Percentiles rank a stretch among this genome's conserved stretches.
These are phyloP conservation scores for Mycoemilia scoparia DNA, from an alignment of 192 early-diverging fungal genomes.

Conservation along the genomic window DNA sequence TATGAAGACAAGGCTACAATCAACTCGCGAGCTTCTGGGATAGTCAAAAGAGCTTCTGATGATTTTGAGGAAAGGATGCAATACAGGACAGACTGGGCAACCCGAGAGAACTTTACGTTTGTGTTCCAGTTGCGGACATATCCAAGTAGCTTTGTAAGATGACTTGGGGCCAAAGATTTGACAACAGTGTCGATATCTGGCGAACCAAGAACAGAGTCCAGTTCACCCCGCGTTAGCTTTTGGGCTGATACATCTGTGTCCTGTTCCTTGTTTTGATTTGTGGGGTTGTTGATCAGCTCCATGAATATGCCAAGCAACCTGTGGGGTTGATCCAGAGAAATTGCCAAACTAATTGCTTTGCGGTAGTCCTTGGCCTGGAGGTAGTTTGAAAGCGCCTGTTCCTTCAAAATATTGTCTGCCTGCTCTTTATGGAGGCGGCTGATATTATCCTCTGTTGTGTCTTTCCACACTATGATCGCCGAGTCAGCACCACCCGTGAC, in stretches of 20 bases:
- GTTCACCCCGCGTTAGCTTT: not conserved
- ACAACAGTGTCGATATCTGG: constrained; percentile 51
- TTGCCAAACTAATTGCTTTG: constrained; percentile 72
- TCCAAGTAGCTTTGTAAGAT: constrained; percentile 59
- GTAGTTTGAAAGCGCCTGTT: constrained; percentile 83
- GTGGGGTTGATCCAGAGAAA: constrained; percentile 80
- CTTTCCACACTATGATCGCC: constrained; percentile 80
- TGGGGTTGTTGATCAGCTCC: constrained; percentile 31
- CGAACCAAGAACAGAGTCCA: constrained; percentile 11
- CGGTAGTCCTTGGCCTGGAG: constrained; percentile 76
- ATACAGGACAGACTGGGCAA: constrained; percentile 69
- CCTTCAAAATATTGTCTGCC: constrained; percentile 48
- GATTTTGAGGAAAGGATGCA: constrained; percentile 48
- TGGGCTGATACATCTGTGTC: not conserved
- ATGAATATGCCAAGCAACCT: constrained; percentile 56
- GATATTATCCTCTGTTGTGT: constrained; percentile 69
- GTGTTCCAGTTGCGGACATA: constrained; percentile 96
- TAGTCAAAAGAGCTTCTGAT: constrained; percentile 45
- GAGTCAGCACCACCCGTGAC: constrained; percentile 86
- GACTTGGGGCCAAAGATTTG: constrained; percentile 34
- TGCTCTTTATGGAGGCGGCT: constrained; percentile 49
- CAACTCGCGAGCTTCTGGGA: constrained; percentile 70
- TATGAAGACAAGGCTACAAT: constrained; percentile 74
- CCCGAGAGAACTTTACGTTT: constrained; percentile 53
- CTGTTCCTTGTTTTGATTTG: constrained; percentile 15